phyloP scores from a whole-genome alignment of 2,329 filamentous ascomycete species.

The Calonectria ilicicola region DNA sequence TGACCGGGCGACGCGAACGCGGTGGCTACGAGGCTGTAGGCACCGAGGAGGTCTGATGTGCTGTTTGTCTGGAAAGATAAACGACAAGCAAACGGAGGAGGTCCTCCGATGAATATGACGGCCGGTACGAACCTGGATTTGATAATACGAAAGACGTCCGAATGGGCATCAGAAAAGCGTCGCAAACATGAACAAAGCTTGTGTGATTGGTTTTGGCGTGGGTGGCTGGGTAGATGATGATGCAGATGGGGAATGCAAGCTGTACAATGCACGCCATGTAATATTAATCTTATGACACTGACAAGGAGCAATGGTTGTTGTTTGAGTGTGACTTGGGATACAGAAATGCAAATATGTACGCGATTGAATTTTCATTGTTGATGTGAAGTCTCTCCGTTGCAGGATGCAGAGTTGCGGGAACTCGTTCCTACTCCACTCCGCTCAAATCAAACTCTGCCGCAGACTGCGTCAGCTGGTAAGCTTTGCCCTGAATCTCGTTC shows the following conservation, averaged over 20 bases:
- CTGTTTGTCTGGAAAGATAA: not conserved
- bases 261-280: conserved; percentile 38
- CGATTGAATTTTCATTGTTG: not conserved
- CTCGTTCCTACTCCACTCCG: not conserved
- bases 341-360: not conserved
- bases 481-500: not conserved
- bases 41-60: conserved; percentile 60
- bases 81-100: conserved; percentile 9
- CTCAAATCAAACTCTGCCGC: not conserved
- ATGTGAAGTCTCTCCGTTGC: not conserved
- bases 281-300: conserved; percentile 35
- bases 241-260: conserved; percentile 15
- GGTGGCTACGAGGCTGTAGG: conserved; percentile 74
- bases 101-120: conserved; percentile 35
- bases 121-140: conserved; percentile 27
- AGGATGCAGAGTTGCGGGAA: not conserved
- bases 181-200: conserved; percentile 29
- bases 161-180: conserved; percentile 25
- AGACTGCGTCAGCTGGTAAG: not conserved
- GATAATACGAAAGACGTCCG: conserved; percentile 31
- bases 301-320: conserved; percentile 21
- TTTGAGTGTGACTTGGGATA: conserved; percentile 15
- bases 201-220: conserved; percentile 28
- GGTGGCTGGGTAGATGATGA: conserved; percentile 28
- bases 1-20: conserved; percentile 60